Percentiles rank a stretch among this genome's conserved stretches.
Evolutionary conservation across 345 rosid genomes (phyloP).

Genomic region (Pugionium cornutum): DNA sequence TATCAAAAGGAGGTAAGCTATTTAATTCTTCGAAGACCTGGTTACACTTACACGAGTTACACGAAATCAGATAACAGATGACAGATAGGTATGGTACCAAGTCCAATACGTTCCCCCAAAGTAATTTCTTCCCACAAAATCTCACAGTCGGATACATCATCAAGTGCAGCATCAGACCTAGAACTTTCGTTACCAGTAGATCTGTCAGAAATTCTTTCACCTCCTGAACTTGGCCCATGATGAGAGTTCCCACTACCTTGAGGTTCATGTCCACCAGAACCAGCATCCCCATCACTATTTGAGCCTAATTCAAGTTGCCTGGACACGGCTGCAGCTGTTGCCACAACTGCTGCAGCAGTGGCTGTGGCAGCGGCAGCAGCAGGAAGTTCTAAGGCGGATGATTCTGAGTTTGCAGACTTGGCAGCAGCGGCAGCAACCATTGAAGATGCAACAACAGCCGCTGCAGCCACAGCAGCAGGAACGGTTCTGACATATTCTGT

Average conservation of each 20-base stretch:
- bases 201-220: constrained; percentile 63
- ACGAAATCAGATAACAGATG: constrained; percentile 36
- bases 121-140: constrained; percentile 87
- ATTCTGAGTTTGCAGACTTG: constrained; percentile 55
- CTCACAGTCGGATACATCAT: constrained; percentile 82
- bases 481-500: constrained; percentile 46
- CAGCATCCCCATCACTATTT: constrained; percentile 57
- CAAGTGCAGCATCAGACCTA: constrained; percentile 64
- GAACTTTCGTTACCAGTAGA: constrained; percentile 59
- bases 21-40: background rate
- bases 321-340: constrained; percentile 76
- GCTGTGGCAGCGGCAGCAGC: constrained; percentile 98
- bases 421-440: constrained; percentile 90
- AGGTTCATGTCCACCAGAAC: constrained; percentile 43
- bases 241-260: constrained; percentile 39
- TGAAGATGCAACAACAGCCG: constrained; percentile 94
- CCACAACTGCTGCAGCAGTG: constrained; percentile 89
- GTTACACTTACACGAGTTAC: constrained; percentile 3
- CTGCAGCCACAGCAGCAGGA: constrained; percentile 85
- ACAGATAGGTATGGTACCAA: constrained; percentile 56
- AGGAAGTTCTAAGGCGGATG: constrained; percentile 59
- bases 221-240: constrained; percentile 52
- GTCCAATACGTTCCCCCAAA: constrained; percentile 96
- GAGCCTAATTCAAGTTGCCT: constrained; percentile 63
- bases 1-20: constrained; percentile 37